phyloP scores from a whole-genome alignment of 1,139 yeast genomes.

The Candida dubliniensis region DNA sequence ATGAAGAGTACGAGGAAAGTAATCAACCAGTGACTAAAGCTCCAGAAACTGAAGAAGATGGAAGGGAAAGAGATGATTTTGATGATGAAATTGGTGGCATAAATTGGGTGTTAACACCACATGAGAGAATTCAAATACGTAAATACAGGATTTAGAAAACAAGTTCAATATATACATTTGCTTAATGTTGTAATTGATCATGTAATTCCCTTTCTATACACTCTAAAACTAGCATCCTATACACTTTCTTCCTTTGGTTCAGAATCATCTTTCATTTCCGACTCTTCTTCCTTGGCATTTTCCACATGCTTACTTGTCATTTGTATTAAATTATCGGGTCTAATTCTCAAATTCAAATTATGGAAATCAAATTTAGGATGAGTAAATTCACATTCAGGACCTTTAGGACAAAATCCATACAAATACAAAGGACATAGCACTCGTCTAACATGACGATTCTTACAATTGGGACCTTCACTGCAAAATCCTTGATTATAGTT shows the following conservation, averaged over 20 bases:
- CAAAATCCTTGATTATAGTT: constrained; percentile 89
- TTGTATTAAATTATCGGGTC: constrained; percentile 37
- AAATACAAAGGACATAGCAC: constrained; percentile 79
- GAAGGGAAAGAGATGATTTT: constrained; percentile 35
- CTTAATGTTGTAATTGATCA: too few species aligned
- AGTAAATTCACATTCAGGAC: constrained; percentile 56
- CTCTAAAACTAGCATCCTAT: constrained; percentile 2
- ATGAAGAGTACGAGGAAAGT: constrained; percentile 60
- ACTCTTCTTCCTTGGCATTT: constrained; percentile 9
- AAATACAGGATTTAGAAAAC: constrained; percentile 32
- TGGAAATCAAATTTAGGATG: constrained; percentile 57
- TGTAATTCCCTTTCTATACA: not conserved
- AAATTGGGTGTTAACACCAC: constrained; percentile 79
- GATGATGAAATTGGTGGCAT: constrained; percentile 48
- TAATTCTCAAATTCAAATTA: constrained; percentile 48
- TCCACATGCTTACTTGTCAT: constrained; percentile 5
- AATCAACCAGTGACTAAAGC: constrained; percentile 18
- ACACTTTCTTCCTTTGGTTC: constrained; percentile 2
- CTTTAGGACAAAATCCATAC: constrained; percentile 91
- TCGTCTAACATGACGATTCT: constrained; percentile 77
- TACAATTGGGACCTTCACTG: constrained; percentile 87
- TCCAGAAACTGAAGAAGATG: constrained; percentile 6
- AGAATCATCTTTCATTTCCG: constrained; percentile 6
- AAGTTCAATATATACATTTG: not conserved
- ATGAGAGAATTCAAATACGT: constrained; percentile 65